A percentile compares a stretch with the other conserved stretches of the same genome.
Evolutionary conservation across 805 yeast species (phyloP).

Genomic region (Candida schatavii): DNA sequence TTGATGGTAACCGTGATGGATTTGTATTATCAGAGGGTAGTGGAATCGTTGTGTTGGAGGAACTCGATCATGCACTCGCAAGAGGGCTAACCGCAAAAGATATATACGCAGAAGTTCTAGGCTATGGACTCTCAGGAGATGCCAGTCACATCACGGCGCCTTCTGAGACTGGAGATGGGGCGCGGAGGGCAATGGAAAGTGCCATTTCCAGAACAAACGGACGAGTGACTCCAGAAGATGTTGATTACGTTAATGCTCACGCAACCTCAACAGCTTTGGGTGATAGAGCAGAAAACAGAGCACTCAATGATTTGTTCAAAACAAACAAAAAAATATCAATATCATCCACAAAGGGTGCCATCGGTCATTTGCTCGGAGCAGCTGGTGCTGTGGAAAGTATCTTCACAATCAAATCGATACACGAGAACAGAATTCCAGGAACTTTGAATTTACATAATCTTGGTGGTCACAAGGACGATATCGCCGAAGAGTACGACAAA

Average conservation of each 20-base stretch:
- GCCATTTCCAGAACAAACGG: conserved; percentile 53
- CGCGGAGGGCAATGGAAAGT: conserved; percentile 73
- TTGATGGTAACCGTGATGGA: conserved; percentile 75
- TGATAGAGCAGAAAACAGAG: conserved; percentile 81
- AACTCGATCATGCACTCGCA: conserved; percentile 65
- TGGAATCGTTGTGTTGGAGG: conserved; percentile 77
- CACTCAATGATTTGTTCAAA: conserved; percentile 57
- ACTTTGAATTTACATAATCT: conserved; percentile 65
- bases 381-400: conserved; percentile 94
- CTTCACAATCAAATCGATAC: conserved; percentile 67
- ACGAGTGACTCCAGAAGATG: conserved; percentile 41
- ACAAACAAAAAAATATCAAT: conserved; percentile 43
- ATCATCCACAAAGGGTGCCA: conserved; percentile 86
- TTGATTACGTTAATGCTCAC: conserved; percentile 90
- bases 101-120: conserved; percentile 77
- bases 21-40: conserved; percentile 94
- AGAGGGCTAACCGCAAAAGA: conserved; percentile 51
- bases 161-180: conserved; percentile 77
- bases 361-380: conserved; percentile 93
- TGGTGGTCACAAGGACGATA: conserved; percentile 50
- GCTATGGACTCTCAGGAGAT: conserved; percentile 91
- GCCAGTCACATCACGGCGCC: conserved; percentile 95
- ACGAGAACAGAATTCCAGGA: conserved; percentile 64
- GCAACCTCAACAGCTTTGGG: conserved; percentile 93
- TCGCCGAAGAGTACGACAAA: conserved; percentile 39